phyloP scores from a whole-genome alignment of 176 grass and related monocot species.

The Eleusine indica region DNA sequence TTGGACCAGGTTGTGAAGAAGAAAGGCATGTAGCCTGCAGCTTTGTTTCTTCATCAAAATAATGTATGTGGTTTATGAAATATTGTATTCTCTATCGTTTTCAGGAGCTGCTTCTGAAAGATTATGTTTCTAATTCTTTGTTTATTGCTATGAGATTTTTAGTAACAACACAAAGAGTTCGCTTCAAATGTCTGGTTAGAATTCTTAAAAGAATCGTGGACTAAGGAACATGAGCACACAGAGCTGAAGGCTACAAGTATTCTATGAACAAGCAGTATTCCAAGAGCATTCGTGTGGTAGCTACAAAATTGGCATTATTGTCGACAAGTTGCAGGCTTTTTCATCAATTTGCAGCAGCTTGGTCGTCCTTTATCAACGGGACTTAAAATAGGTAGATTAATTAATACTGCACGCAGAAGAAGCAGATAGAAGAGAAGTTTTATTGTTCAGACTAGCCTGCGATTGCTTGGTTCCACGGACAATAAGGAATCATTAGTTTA shows the following conservation, averaged over 20 bases:
- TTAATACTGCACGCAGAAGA: background rate
- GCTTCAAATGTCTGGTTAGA: too few species aligned
- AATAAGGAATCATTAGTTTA: background rate
- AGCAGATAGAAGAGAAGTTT: too few species aligned
- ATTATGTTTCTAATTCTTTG: too few species aligned
- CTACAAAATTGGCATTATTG: background rate
- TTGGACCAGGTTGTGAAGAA: too few species aligned
- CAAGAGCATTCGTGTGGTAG: background rate
- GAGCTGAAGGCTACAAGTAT: background rate
- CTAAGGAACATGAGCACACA: background rate
- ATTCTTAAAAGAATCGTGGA: background rate
- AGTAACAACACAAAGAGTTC: too few species aligned
- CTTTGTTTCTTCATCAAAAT: too few species aligned
- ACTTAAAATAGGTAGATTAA: background rate
- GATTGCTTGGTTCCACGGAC: background rate
- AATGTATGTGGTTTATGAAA: too few species aligned
- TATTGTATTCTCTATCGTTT: too few species aligned
- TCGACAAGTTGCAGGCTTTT: background rate
- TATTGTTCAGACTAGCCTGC: too few species aligned
- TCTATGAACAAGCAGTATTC: background rate
- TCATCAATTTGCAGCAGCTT: slow-evolving; percentile 1
- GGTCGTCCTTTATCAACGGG: background rate
- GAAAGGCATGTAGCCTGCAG: too few species aligned
- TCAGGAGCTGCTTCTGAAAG: too few species aligned
- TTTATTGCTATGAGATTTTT: too few species aligned